These are phyloP conservation scores for Chaetomiaceae sp. DNA, from an alignment of 2,329 filamentous ascomycete genomes.

Conservation along the genomic window DNA sequence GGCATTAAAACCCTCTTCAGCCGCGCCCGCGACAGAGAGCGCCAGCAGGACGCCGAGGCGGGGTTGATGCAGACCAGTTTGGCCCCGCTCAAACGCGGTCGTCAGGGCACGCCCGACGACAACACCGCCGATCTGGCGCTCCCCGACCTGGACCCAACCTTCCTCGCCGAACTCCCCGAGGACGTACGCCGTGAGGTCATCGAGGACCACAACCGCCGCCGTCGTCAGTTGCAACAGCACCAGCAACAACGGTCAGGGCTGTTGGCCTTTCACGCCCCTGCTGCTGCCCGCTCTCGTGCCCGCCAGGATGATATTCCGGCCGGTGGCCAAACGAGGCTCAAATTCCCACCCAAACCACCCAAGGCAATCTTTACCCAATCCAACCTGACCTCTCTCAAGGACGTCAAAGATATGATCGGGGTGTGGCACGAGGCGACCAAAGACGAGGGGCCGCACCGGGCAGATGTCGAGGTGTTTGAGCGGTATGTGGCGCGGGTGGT, in stretches of 20 bases:
- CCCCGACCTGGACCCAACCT: conserved; percentile 60
- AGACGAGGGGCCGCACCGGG: conserved; percentile 69
- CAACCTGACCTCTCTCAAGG: conserved; percentile 41
- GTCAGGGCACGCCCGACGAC: conserved; percentile 23
- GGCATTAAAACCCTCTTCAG: conserved; percentile 37
- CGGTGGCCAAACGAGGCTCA: conserved; percentile 39
- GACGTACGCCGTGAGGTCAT: conserved; percentile 76
- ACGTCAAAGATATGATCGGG: conserved; percentile 69
- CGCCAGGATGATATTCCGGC: conserved; percentile 12
- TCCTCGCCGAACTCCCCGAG: conserved; percentile 77
- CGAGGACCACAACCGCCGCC: conserved; percentile 63
- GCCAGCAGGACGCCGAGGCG: conserved; percentile 41
- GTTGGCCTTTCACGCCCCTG: conserved; percentile 33
- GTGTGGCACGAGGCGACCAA: conserved; percentile 72
- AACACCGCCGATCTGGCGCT: not conserved
- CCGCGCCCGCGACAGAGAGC: conserved; percentile 41
- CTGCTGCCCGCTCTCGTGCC: not conserved
- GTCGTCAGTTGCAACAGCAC: conserved; percentile 58
- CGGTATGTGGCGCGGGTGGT: conserved; percentile 71
- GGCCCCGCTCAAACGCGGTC: not conserved
- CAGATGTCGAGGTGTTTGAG: conserved; percentile 71
- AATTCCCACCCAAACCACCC: conserved; percentile 44
- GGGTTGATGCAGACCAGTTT: conserved; percentile 1
- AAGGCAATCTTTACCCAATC: conserved; percentile 45
- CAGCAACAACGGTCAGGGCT: conserved; percentile 36